Percentiles rank a stretch among this genome's conserved stretches.
Evolutionary conservation across 345 rosid genomes (phyloP).

Genomic region (Acer negundo): DNA sequence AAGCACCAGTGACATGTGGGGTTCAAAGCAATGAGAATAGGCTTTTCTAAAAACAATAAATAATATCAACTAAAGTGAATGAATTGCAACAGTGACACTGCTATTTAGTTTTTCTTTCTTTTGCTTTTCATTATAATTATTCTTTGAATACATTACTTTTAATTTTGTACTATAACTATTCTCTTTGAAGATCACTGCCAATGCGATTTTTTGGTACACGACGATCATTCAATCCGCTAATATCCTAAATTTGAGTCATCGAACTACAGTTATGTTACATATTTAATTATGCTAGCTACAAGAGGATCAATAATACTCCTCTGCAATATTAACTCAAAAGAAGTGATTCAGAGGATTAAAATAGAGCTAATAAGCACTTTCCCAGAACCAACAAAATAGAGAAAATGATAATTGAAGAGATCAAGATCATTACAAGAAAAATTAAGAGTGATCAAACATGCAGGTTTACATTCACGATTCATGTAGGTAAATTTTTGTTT

Average conservation of each 20-base stretch:
- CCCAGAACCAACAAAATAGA: background rate
- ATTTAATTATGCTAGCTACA: no score
- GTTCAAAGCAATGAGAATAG: slow-evolving; percentile 87
- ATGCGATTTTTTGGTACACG: no score
- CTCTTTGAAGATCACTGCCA: background rate
- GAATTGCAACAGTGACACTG: background rate
- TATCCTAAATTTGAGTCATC: no score
- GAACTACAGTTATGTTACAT: no score
- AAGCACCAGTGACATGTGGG: slow-evolving; percentile 86
- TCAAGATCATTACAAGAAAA: background rate
- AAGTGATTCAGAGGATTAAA: background rate
- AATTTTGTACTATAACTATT: slow-evolving; percentile 9
- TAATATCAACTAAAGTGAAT: background rate
- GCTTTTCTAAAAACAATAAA: slow-evolving; percentile 48
- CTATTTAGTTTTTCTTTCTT: background rate
- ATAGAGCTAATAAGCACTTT: background rate
- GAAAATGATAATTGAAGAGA: no score
- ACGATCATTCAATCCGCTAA: no score
- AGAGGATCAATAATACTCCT: no score
- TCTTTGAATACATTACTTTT: slow-evolving; percentile 3
- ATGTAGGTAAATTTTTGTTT: background rate
- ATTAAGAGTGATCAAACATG: background rate
- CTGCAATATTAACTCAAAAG: no score
- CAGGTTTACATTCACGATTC: background rate
- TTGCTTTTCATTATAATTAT: background rate